Conservation (phyloP, 1,284 basidiomycete genomes). For the Trichosporon ovoides region DNA sequence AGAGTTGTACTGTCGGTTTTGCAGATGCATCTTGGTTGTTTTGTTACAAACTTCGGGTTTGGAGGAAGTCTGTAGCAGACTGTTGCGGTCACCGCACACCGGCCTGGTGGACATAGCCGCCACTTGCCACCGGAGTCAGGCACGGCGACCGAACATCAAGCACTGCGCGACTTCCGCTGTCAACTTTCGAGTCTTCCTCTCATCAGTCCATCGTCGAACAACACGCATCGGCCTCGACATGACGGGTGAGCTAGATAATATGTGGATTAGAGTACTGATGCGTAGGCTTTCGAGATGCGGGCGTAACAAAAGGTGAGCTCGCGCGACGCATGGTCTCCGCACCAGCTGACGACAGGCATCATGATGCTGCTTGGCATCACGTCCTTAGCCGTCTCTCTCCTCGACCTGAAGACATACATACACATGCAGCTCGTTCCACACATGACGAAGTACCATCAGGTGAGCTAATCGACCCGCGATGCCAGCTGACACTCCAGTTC, state of each 20-base stretch:
- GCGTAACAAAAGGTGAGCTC: slow-evolving; percentile 40
- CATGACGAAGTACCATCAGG: slow-evolving; percentile 50
- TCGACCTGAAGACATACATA: slow-evolving; percentile 80
- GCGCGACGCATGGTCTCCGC: accelerated
- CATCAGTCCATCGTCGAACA: not conserved
- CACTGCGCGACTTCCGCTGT: not conserved
- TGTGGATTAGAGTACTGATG: not conserved
- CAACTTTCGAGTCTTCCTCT: not conserved
- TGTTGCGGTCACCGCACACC: too few species aligned
- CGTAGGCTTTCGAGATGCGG: slow-evolving; percentile 44
- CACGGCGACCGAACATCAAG: not conserved
- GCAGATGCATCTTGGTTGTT: not conserved
- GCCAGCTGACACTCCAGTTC: slow-evolving; percentile 56
- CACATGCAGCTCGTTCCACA: slow-evolving; percentile 60
- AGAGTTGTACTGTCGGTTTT: not conserved
- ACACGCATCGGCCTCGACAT: not conserved
- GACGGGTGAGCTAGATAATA: not conserved
- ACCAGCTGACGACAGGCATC: slow-evolving; percentile 56
- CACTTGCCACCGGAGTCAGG: slow-evolving; percentile 1
- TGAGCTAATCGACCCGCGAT: slow-evolving; percentile 17
- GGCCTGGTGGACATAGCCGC: not conserved
- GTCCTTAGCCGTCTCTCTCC: slow-evolving; percentile 66
- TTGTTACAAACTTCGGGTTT: too few species aligned
- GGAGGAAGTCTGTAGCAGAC: not conserved
- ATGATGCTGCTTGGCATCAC: slow-evolving; percentile 66